These are phyloP conservation scores for Mortierella hygrophila DNA, from an alignment of 192 early-diverging fungal genomes.

Conservation along the genomic window DNA sequence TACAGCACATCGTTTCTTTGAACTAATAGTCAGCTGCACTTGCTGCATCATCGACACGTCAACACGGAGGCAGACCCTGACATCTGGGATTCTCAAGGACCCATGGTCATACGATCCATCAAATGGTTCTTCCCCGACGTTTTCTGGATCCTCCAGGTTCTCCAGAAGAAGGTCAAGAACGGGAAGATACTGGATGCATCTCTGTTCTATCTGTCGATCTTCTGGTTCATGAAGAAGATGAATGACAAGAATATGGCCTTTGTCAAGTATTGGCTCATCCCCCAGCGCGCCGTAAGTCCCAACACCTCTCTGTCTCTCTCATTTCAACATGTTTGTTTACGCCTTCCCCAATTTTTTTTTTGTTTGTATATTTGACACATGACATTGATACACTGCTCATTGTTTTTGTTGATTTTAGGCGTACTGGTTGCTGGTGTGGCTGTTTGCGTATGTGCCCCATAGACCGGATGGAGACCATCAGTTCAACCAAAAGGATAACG, in stretches of 20 bases:
- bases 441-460: conserved; percentile 49
- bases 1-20: conserved; percentile 10
- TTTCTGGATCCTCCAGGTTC: conserved; percentile 28
- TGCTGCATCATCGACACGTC: conserved; percentile 44
- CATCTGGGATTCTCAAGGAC: conserved; percentile 35
- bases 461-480: conserved; percentile 35
- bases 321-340: not conserved
- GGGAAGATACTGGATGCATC: conserved; percentile 6
- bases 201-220: conserved; percentile 23
- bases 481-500: conserved; percentile 35
- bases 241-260: conserved; percentile 20
- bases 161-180: conserved; percentile 12
- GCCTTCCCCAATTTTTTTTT: not conserved
- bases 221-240: conserved; percentile 17
- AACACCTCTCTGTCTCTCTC: not conserved
- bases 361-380: not conserved
- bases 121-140: conserved; percentile 48
- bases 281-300: conserved; percentile 36
- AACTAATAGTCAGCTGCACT: conserved; percentile 27
- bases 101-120: conserved; percentile 32
- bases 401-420: conserved; percentile 12
- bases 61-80: conserved; percentile 44
- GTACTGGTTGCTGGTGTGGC: conserved; percentile 46
- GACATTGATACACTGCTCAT: too few species aligned
- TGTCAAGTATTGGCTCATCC: conserved; percentile 51